Evolutionary conservation across 2,329 filamentous ascomycete genomes (phyloP), one percentile per base, ranked within the genome.

Genomic region (Raffaelea albimanens): DNA sequence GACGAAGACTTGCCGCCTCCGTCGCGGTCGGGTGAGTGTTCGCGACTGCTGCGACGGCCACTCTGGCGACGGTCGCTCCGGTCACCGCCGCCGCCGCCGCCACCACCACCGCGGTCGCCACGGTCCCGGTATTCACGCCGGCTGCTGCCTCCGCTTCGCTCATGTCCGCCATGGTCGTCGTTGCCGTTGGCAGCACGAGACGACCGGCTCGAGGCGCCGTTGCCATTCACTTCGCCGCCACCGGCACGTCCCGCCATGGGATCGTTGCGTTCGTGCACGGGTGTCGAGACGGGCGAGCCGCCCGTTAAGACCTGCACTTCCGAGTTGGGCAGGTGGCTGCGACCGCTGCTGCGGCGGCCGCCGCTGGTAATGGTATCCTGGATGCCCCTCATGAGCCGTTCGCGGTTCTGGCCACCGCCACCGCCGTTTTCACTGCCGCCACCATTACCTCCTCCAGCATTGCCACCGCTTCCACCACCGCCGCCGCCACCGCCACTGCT

Each of bases 341-440:
- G 65, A 52, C 56, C 65, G 63, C 53, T 60, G 59, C 52, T 65
- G 52, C 49, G 20, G 40, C 45, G 11, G 39, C 63, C 33, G 10
- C 63, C 65, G 40, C 63, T 66, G 25, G 62, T 65, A 20, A 58
- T 61, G 59, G 66, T 65, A 57, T 67, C 53, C 55, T 74, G 59
- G 50, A 83, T 82, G 41, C 75, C 73, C 13, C 72, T 72, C 25
- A 83, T 64, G 55, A 82, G 76, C 49, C 78, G 67, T 50, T 70
- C 65, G 18, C 46, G 46, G n/a, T 47, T 43, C 31, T 23, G 14
- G n/a, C 25, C 23, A 16, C 22, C 5, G 22, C 21, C 34, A 9
- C 47, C 33, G 8, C 40, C 31, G 16, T n/a, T n/a, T n/a, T n/a
- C n/a, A n/a, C n/a, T n/a, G n/a, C n/a, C n/a, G n/a, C n/a, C 25